A percentile compares a stretch with the other conserved stretches of the same genome.
Evolutionary conservation across 1,284 basidiomycete species (phyloP).

Genomic region (Tremellales sp.): DNA sequence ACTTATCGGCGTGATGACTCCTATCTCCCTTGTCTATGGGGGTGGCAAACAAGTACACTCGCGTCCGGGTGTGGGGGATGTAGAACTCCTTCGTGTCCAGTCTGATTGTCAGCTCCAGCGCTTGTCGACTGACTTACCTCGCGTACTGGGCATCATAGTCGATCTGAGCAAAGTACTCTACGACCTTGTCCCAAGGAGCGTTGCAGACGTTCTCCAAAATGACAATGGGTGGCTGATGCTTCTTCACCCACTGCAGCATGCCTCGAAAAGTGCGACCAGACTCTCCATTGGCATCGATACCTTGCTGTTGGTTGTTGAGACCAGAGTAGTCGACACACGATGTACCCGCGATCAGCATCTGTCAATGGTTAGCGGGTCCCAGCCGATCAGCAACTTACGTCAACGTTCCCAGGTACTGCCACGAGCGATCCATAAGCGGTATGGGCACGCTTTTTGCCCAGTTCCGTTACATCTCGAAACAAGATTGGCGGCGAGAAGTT

Average conservation of each 20-base stretch:
- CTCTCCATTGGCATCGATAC: conserved; percentile 79
- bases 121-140: conserved; percentile 43
- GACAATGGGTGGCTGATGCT: conserved; percentile 81
- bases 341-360: conserved; percentile 80
- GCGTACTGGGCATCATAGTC: conserved; percentile 71
- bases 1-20: conserved; percentile 60
- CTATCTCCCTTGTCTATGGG: conserved; percentile 51
- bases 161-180: conserved; percentile 68
- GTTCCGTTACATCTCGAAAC: conserved; percentile 90
- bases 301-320: conserved; percentile 88
- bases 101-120: conserved; percentile 19
- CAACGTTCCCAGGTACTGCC: conserved; percentile 83
- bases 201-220: conserved; percentile 91
- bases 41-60: conserved; percentile 75
- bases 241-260: conserved; percentile 89
- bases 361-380: conserved; percentile 4
- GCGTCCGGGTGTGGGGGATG: conserved; percentile 88
- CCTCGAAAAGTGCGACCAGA: conserved; percentile 84
- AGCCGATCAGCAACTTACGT: conserved; percentile 45
- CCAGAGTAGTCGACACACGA: conserved; percentile 96
- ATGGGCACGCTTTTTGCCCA: conserved; percentile 71
- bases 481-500: conserved; percentile 79
- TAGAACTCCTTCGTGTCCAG: conserved; percentile 93
- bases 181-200: conserved; percentile 80
- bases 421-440: conserved; percentile 88